Conservation (phyloP, 169 alveolate genomes). For the Babesia ovata region DNA sequence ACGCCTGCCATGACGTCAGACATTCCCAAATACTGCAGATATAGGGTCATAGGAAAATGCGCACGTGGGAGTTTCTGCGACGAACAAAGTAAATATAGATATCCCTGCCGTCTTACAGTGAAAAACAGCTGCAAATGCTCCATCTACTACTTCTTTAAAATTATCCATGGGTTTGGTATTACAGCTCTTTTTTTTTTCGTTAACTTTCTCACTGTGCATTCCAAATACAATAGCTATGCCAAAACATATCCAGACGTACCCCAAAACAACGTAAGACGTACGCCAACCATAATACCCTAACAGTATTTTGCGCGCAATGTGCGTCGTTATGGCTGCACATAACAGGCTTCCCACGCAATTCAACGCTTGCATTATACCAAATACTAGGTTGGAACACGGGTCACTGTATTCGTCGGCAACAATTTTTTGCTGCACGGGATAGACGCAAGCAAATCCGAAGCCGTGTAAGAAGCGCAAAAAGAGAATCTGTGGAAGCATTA, state of each 20-base stretch:
- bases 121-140: constrained; percentile 82
- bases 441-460: constrained; percentile 34
- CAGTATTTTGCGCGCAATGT: not conserved
- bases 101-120: constrained; percentile 87
- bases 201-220: too few species aligned
- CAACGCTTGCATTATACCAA: constrained; percentile 7
- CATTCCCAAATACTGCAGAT: too few species aligned
- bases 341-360: constrained; percentile 29
- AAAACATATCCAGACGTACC: too few species aligned
- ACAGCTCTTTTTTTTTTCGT: too few species aligned
- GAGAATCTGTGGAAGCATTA: too few species aligned
- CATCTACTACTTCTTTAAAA: not conserved
- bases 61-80: too few species aligned
- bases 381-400: not conserved
- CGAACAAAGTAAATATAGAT: too few species aligned
- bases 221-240: too few species aligned
- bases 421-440: constrained; percentile 29
- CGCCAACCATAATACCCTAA: constrained; percentile 41
- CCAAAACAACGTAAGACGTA: not conserved
- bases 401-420: constrained; percentile 1
- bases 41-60: too few species aligned
- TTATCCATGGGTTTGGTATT: too few species aligned
- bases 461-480: too few species aligned
- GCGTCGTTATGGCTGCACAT: constrained; percentile 3
- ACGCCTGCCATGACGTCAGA: constrained; percentile 83